Evolutionary conservation across 208 protist species (phyloP), one percentile per base, ranked within the genome.

Genomic region (Crithidia thermophila): DNA sequence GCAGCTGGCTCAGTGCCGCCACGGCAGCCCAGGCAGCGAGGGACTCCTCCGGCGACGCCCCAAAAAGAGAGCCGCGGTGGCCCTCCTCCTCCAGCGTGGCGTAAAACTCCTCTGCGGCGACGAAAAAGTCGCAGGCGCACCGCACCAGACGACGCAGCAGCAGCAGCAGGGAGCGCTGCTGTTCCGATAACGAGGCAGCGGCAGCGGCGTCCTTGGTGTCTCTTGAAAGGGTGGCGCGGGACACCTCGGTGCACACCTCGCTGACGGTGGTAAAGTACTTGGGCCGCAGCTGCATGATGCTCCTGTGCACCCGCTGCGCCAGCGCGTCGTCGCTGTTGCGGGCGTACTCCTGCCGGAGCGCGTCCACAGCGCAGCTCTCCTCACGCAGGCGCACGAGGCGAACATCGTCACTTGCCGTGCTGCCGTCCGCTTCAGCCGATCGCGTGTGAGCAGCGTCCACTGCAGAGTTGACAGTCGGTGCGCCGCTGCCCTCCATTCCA

Each of bases 31-130:
- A 72, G 21, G 72, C 75, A 4, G 72, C 65, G 50, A 73, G 46
- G 0, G 71, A 73, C 40, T 73, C 63, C 23, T 75, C 28, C 45
- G 58, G 63, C 23, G 59, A 28, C 13, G 57, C 40, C 13, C 72
- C 62, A 21, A 72, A 60, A 25, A 67, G 21, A 21, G 59, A 37
- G n/a, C 36, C 27, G 25, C 58, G 59, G 33, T 66, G 43, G 23
- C 72, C 66, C 9, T 71, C 45, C 40, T 77, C 65, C 33, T 66
- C 64, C 25, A 79, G 51, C 47, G 62, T 31, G 11, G 68, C 59
- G 42, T 86, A 86, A 36, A 86, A 79, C 49, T 76, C 72, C 64
- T 82, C 81, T 1, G 69, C 56, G 49, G 25, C 21, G 42, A 59
- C 56, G 37, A 77, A 82, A 33, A 80, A 77, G 37, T 53, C 43